These are phyloP conservation scores for Jaminaea rosea DNA, from an alignment of 1,284 basidiomycete genomes.

Conservation along the genomic window DNA sequence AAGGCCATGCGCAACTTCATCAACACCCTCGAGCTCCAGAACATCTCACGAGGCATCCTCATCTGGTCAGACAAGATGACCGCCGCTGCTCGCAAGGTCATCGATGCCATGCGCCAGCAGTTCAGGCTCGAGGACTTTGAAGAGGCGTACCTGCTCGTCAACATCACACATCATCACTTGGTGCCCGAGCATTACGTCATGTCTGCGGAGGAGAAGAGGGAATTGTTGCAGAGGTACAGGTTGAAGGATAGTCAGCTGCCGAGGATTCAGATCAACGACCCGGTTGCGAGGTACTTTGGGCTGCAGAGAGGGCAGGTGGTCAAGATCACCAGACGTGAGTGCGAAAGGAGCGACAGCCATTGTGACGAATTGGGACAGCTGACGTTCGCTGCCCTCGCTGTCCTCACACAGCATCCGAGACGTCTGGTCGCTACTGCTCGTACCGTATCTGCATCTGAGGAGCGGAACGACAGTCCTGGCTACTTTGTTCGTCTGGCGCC, in stretches of 20 bases:
- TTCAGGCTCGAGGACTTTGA: conserved; percentile 93
- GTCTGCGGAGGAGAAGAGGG: conserved; percentile 73
- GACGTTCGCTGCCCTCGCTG: neutral
- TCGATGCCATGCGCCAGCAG: conserved; percentile 53
- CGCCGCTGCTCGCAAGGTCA: conserved; percentile 75
- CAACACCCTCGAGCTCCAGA: conserved; percentile 52
- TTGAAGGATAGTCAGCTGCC: conserved; percentile 96
- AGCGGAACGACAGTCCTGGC: too few relatives aligned
- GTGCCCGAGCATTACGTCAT: conserved; percentile 91
- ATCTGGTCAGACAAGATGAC: conserved; percentile 96
- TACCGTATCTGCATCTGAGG: conserved; percentile 62
- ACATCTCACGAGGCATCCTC: conserved; percentile 82
- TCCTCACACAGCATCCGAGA: conserved; percentile 65
- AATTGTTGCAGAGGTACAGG: conserved; percentile 83
- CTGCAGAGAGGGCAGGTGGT: conserved; percentile 90
- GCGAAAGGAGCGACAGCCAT: neutral
- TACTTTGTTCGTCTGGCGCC: too few relatives aligned
- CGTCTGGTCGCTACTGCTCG: conserved; percentile 85
- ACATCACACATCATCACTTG: conserved; percentile 85
- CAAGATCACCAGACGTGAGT: conserved; percentile 71
- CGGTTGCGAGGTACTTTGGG: conserved; percentile 95
- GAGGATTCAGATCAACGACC: conserved; percentile 88
- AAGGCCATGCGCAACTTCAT: conserved; percentile 47
- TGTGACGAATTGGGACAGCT: neutral
- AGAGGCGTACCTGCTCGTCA: conserved; percentile 89